A percentile compares a stretch with the other conserved stretches of the same genome.
These are phyloP conservation scores for Nitzschia putrida DNA, from an alignment of 108 stramenopile species.

Conservation along the genomic window DNA sequence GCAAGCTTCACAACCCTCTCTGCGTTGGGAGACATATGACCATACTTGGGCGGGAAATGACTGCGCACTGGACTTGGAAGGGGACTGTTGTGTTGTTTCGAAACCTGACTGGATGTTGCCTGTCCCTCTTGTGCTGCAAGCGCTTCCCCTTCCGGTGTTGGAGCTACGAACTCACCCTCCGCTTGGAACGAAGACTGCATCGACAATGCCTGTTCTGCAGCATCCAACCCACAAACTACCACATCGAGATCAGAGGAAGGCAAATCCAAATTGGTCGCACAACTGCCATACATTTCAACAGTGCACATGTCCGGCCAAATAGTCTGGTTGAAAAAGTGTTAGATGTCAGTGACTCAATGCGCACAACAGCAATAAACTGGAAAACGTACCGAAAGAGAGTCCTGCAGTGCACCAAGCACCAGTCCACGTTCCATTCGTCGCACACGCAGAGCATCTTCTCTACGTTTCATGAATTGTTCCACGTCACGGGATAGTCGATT, in stretches of 20 bases:
- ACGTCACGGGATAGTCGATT: slow-evolving; percentile 74
- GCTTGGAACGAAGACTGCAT: neutral
- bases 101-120: neutral
- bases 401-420: slow-evolving; percentile 67
- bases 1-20: slow-evolving; percentile 79
- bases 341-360: neutral
- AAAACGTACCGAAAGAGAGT: slow-evolving; percentile 52
- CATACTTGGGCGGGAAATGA: slow-evolving; percentile 39
- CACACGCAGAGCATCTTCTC: slow-evolving; percentile 58
- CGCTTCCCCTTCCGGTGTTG: neutral
- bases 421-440: slow-evolving; percentile 69
- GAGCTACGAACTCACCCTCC: neutral
- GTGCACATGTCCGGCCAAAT: slow-evolving; percentile 69
- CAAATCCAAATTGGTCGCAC: slow-evolving; percentile 82
- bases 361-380: neutral
- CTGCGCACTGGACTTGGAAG: neutral
- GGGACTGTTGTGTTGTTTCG: slow-evolving; percentile 15
- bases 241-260: slow-evolving; percentile 90
- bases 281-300: slow-evolving; percentile 90
- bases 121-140: neutral
- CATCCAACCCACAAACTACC: slow-evolving; percentile 75
- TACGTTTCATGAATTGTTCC: slow-evolving; percentile 71
- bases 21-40: slow-evolving; percentile 64
- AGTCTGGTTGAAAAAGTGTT: slow-evolving; percentile 11
- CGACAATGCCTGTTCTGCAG: slow-evolving; percentile 1